A percentile compares a stretch with the other conserved stretches of the same genome.
Conservation (phyloP, 148 eudicot genomes). For the Vaccinium vitisidaea region DNA sequence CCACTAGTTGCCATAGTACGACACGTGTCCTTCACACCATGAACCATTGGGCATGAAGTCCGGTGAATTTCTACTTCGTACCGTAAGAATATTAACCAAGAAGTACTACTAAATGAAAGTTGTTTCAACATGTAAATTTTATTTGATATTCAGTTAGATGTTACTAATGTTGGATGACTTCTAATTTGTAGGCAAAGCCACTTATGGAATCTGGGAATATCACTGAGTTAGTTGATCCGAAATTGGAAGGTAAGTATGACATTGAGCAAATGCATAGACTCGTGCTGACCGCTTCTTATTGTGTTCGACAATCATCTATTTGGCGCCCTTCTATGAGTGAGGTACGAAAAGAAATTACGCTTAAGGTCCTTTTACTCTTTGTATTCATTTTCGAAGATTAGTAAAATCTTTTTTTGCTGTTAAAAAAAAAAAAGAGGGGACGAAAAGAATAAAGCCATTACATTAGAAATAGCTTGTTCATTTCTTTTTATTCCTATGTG, state of each 20-base stretch:
- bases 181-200: slow-evolving; percentile 63
- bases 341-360: slow-evolving; percentile 25
- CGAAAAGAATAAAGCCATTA: not conserved
- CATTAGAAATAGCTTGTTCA: not conserved
- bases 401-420: no score
- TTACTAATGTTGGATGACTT: not conserved
- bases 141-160: not conserved
- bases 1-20: no score
- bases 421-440: not conserved
- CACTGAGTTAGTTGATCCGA: slow-evolving; percentile 66
- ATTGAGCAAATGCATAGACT: slow-evolving; percentile 54
- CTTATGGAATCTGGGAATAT: slow-evolving; percentile 66
- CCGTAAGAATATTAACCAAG: no score
- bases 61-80: no score
- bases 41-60: no score
- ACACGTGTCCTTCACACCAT: no score
- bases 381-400: no score
- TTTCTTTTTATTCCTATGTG: not conserved
- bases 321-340: slow-evolving; percentile 88
- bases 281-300: slow-evolving; percentile 70
- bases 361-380: no score
- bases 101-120: no score
- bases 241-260: slow-evolving; percentile 52
- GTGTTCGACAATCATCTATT: slow-evolving; percentile 68
- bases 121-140: no score